Evolutionary conservation across 164 flowering plant species (phyloP).

Genomic region (Annona cherimola): DNA sequence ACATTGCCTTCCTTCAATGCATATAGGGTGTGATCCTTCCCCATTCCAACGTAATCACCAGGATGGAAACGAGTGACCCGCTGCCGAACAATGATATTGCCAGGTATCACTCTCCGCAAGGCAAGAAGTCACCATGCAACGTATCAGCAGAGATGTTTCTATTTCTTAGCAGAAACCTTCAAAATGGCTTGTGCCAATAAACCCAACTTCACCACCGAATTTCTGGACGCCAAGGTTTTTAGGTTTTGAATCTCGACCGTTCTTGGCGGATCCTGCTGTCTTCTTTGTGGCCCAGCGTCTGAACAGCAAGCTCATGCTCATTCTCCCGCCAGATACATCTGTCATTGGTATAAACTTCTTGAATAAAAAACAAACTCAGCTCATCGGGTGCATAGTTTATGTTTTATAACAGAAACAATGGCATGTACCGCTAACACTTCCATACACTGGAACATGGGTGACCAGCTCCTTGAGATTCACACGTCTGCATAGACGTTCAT

Average conservation of each 20-base stretch:
- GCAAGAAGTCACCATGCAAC: background rate
- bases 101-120: conserved; percentile 81
- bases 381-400: background rate
- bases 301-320: conserved; percentile 59
- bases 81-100: conserved; percentile 92
- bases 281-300: conserved; percentile 97
- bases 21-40: conserved; percentile 87
- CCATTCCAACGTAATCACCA: conserved; percentile 88
- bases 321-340: conserved; percentile 62
- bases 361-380: background rate
- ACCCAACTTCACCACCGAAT: conserved; percentile 94
- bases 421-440: conserved; percentile 32
- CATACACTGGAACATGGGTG: conserved; percentile 43
- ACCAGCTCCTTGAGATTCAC: conserved; percentile 47
- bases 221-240: conserved; percentile 91
- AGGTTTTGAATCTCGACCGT: conserved; percentile 93
- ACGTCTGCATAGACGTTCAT: conserved; percentile 44
- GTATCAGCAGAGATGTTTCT: no score
- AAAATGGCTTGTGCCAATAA: background rate
- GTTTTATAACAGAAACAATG: background rate
- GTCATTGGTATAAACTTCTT: conserved; percentile 2
- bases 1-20: conserved; percentile 88
- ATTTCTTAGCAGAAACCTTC: background rate
- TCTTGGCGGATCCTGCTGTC: conserved; percentile 90
- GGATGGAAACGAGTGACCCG: conserved; percentile 95